These are phyloP conservation scores for Nakaseomyces nivariensis DNA, from an alignment of 1,139 yeast genomes.

Conservation along the genomic window DNA sequence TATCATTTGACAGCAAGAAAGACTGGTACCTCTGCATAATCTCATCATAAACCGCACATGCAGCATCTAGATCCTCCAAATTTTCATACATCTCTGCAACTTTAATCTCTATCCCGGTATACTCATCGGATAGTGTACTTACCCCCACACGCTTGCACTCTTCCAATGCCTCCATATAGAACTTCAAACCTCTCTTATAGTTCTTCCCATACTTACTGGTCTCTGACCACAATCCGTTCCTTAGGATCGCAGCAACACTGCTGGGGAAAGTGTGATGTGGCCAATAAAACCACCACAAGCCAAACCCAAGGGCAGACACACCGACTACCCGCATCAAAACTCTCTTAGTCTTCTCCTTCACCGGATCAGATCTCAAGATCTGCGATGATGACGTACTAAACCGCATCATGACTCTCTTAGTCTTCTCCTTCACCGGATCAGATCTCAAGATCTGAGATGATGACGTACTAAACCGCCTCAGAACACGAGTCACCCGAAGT, in stretches of 20 bases:
- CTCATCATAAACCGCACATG: constrained; percentile 54
- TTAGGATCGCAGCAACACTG: constrained; percentile 48
- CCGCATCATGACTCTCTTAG: background rate
- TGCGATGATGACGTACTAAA: background rate
- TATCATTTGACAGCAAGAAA: constrained; percentile 34
- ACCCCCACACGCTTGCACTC: constrained; percentile 39
- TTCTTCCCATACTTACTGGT: constrained; percentile 52
- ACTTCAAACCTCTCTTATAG: constrained; percentile 54
- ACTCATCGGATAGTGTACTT: constrained; percentile 55
- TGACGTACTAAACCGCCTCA: background rate
- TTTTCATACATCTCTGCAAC: constrained; percentile 80
- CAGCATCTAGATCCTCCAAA: constrained; percentile 48
- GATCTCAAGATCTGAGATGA: background rate
- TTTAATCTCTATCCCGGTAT: constrained; percentile 80
- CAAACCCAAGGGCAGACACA: background rate
- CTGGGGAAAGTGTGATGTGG: constrained; percentile 48
- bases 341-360: background rate
- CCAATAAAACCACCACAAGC: constrained; percentile 46
- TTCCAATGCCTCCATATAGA: constrained; percentile 49
- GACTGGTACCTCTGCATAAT: constrained; percentile 51
- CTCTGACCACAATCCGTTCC: constrained; percentile 81
- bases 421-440: background rate
- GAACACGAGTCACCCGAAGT: background rate
- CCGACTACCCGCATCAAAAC: background rate
- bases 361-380: background rate